Conservation (phyloP, 208 protist genomes). For the Wallacemonas collosoma region DNA sequence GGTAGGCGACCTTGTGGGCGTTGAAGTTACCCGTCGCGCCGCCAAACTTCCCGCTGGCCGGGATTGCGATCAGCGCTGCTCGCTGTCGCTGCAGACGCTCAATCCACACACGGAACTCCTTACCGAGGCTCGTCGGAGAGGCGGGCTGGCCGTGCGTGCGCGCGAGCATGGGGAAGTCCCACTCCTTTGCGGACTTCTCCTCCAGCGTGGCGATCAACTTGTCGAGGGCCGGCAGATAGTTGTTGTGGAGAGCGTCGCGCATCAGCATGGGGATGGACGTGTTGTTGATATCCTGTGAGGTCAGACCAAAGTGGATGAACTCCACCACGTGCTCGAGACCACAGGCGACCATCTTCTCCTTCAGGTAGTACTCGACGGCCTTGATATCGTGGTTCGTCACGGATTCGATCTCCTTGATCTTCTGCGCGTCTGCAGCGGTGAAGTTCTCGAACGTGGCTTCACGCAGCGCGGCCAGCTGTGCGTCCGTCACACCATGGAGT, state of each 20-base stretch:
- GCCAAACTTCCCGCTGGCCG: slow-evolving; percentile 91
- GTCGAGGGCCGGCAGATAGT: slow-evolving; percentile 80
- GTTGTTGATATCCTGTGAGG: slow-evolving; percentile 98
- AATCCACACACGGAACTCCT: slow-evolving; percentile 93
- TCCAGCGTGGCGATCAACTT: slow-evolving; percentile 50
- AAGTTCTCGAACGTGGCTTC: slow-evolving; percentile 75
- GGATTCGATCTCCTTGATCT: slow-evolving; percentile 93
- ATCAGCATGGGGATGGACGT: slow-evolving; percentile 94
- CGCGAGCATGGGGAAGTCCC: slow-evolving; percentile 92
- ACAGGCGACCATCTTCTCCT: slow-evolving; percentile 83
- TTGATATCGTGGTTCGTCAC: slow-evolving; percentile 98
- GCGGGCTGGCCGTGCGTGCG: slow-evolving; percentile 95
- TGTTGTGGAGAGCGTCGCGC: slow-evolving; percentile 73
- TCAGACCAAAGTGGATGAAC: slow-evolving; percentile 97
- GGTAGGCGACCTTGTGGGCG: slow-evolving; percentile 91
- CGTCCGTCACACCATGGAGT: slow-evolving; percentile 52
- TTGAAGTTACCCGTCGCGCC: slow-evolving; percentile 95
- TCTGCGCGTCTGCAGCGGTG: slow-evolving; percentile 65
- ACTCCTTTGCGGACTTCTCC: slow-evolving; percentile 52
- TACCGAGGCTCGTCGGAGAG: slow-evolving; percentile 93
- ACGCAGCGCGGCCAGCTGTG: slow-evolving; percentile 53
- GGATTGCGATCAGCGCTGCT: slow-evolving; percentile 51
- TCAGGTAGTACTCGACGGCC: slow-evolving; percentile 96
- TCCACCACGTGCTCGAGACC: slow-evolving; percentile 78
- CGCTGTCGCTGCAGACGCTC: slow-evolving; percentile 88